Base-by-base conservation (phyloP, 179 eudicot species). In the Dionaea muscipula region DNA sequence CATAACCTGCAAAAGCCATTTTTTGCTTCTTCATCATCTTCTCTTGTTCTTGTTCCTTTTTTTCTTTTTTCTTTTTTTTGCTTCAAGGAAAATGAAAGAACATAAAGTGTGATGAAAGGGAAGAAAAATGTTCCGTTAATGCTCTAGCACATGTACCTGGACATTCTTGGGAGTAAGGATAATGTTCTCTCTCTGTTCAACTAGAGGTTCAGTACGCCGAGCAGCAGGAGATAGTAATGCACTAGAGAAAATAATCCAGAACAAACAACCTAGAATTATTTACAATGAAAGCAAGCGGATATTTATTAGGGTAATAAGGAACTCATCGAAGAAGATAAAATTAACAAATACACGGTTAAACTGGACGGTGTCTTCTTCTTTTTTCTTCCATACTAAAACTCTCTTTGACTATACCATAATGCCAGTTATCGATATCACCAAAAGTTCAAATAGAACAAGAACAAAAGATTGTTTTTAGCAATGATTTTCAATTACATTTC, bases 121-220 rank as follows among this genome's bases (percentile, higher is more conserved):
- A 23, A 49, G 25, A 49, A 8, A 49, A 24, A 49, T 19, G 35
- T 15, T 17, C 10, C 15, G 13, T 3, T 47, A 3, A 22, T 21
- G 14, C 51, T 20, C 27, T 47, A 5, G 15, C 7, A 9, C 15
- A 22, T 33, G 48, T 49, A 91, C 98, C 98, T 91, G 98, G 55
- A 91, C 93, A 75, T 91, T 91, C 69, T 91, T 91, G 51, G 94
- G 83, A 65, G 98, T 91, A 52, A 91, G 83, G 56, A 91, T 65
- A 51, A 91, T 67, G 71, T 27, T 67, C 22, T 91, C 98, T 69
- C 83, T 82, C 72, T 77, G 94, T 54, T 87, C 98, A 62, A 62
- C 75, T 41, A 68, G 59, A 47, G 64, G 26, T 56, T 91, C 98
- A 35, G 75, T 44, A 60, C 96, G 89, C 62, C 78, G 84, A 36